phyloP scores from a whole-genome alignment of 441 rosid genomes.

The Pelargonium australe region DNA sequence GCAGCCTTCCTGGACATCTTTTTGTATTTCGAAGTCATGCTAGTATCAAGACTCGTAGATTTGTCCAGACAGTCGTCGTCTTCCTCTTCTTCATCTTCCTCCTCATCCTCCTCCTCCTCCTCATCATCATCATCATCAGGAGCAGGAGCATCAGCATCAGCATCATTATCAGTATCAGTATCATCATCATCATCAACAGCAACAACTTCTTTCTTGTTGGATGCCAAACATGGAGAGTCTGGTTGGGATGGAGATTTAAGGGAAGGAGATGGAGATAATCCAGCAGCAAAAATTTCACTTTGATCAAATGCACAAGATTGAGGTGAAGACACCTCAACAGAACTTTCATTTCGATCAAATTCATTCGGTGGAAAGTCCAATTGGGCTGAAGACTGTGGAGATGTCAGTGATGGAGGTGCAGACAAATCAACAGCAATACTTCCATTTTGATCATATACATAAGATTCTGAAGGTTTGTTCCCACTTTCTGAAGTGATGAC shows the following conservation, averaged over 20 bases:
- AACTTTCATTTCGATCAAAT: slow-evolving; percentile 1
- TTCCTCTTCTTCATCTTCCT: slow-evolving; percentile 15
- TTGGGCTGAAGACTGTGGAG: no score
- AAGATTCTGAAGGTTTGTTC: no score
- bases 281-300: background rate
- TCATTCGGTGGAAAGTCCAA: background rate
- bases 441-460: no score
- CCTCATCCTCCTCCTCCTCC: background rate
- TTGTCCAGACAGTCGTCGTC: background rate
- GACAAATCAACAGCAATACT: no score
- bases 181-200: no score
- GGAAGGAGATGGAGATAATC: background rate
- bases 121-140: no score
- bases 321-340: background rate
- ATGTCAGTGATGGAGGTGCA: no score
- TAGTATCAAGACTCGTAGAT: background rate
- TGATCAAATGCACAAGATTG: background rate
- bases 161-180: no score
- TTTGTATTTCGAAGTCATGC: background rate
- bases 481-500: no score
- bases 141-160: no score
- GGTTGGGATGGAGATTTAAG: background rate
- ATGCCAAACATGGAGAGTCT: no score
- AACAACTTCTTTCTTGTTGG: no score
- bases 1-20: slow-evolving; percentile 24